Evolutionary conservation across 2,329 filamentous ascomycete genomes (phyloP), one percentile per base, ranked within the genome.

Genomic region (Mariannaea elegans): DNA sequence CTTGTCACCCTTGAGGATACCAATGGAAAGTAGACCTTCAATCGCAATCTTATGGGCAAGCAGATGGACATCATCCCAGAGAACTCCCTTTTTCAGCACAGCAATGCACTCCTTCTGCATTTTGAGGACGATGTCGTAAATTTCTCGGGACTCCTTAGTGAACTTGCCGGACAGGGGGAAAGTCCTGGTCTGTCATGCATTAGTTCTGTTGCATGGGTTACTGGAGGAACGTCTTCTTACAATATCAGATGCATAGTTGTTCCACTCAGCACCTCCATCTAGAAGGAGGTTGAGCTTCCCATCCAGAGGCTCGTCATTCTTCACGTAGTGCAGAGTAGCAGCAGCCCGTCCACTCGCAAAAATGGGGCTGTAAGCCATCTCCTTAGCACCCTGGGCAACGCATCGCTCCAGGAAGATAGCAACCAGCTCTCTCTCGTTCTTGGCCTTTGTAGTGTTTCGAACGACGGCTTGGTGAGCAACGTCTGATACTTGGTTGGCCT

Each of bases 281-380:
- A 97, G 79, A 57, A 97, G 84, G 51, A 97, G 78, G 69, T 96
- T 90, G 54, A 92, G 86, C 78, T 94, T 93, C 41, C 87, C 87
- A 1, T 79, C 77, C 32, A 94, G 78, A 0, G 88, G 82, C 71
- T 89, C 83, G 64, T 93, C 82, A 74, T 97, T 97, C 71, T 90
- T 86, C 21, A 93, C 87, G 70, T 97, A 97, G 78, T 97, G 94
- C 31, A 97, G 83, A 2, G 92, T 95, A 5, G 93, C 92, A 0
- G 91, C 94, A 14, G 91, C 89, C 5, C 87, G 84, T 10, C 94
- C 94, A 31, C 87, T 86, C 0, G 93, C 94, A 16, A 95, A 88
- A 70, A 98, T 97, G 61, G 90, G 89, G 66, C 91, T 87, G 77
- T 98, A 98, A 1, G 94, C 90, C 81, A 96, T 93, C 69, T 95